These are phyloP conservation scores for Fusarium napiforme DNA, from an alignment of 2,329 filamentous ascomycete species.

Conservation along the genomic window DNA sequence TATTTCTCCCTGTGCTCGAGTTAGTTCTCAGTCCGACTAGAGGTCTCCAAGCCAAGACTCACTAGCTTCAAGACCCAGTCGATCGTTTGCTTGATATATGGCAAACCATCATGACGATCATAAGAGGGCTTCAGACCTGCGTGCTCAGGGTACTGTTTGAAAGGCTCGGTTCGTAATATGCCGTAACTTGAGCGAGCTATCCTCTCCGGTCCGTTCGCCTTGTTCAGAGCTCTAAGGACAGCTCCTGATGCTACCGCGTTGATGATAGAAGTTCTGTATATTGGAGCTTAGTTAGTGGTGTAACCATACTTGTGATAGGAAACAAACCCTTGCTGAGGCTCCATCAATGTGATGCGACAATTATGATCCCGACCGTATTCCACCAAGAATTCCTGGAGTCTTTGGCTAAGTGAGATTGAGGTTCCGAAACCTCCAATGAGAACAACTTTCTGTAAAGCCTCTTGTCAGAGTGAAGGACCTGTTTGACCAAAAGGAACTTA, in stretches of 20 bases:
- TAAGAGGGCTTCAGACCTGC: fast-evolving
- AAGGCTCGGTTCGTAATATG: neutral
- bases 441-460: neutral
- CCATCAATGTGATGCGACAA: fast-evolving
- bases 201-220: neutral
- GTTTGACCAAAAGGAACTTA: fast-evolving
- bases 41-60: neutral
- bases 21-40: neutral
- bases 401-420: neutral
- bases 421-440: constrained; percentile 10
- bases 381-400: fast-evolving
- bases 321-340: neutral
- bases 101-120: neutral
- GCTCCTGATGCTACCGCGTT: constrained; percentile 5
- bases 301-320: too few species aligned
- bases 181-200: constrained; percentile 6
- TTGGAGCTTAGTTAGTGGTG: too few species aligned
- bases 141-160: neutral
- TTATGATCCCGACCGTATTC: fast-evolving
- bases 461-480: fast-evolving
- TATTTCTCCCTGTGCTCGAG: fast-evolving
- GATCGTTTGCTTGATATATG: neutral
- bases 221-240: neutral
- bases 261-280: neutral
- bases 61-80: neutral